Evolutionary conservation across 1,284 basidiomycete species (phyloP), one percentile per base, ranked within the genome.

Genomic region (Tausonia pullulans): DNA sequence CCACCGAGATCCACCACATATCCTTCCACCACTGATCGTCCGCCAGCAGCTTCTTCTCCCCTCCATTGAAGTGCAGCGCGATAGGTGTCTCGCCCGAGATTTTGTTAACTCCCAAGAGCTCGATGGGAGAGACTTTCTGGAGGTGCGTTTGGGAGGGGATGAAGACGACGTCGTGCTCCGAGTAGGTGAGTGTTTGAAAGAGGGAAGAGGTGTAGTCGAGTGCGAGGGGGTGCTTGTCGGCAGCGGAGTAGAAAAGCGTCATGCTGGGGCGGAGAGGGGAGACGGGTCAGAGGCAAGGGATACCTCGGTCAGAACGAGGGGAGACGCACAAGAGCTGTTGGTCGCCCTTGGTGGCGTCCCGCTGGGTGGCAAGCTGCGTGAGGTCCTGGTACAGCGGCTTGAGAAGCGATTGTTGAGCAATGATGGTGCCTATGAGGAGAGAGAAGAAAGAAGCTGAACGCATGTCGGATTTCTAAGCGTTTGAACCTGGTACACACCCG

Each of bases 31-130:
- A 61, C 16, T 0, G 3, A 5, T 5, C 40, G 7, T 11, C 13
- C 8, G 8, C 3, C 5, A 61, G 13, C 0, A 61, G 51, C 3
- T 2, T 4, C 44, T 61, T 61, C 44, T 61, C 60, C 1, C 13
- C 16, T 1, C 60, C 60, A 44, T 61, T 61, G 60, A 61, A 61
- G 51, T 61, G 60, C 43, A 61, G 44, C 10, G 48, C 52, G 16
- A 53, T 16, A 8, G 60, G 60, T 14, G 40, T 16, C 7, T 10
- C 2, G 51, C 60, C 60, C 43, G 43, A 39, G 40, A 43, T 43
- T 3, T 4, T n/a, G 60, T 61, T 61, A 10, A 16, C 4, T 43
- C 16, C 54, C 3, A 56, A 41, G 7, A 3, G 39, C 10, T 13
- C 16, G 8, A 10, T 0, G 40, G 54, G 11, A 11, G 27, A 13